Percentiles rank a stretch among this genome's conserved stretches.
phyloP scores from a whole-genome alignment of 768 basidiomycete species.

The Russula olivacea region DNA sequence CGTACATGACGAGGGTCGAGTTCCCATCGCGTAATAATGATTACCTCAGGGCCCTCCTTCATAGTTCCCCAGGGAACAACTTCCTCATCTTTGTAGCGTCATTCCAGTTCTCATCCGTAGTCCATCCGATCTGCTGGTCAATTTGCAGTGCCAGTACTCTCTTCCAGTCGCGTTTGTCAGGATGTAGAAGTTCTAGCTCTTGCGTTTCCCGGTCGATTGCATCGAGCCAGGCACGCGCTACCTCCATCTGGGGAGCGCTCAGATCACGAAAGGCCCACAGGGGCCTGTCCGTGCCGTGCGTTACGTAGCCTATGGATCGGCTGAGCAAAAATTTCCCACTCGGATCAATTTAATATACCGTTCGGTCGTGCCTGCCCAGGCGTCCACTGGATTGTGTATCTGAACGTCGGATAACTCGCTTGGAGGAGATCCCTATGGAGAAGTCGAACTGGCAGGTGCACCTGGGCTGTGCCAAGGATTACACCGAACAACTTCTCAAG shows the following conservation, averaged over 20 bases:
- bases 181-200: slow-evolving; percentile 36
- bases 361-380: slow-evolving; percentile 51
- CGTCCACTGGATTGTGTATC: slow-evolving; percentile 67
- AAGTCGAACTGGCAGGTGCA: slow-evolving; percentile 60
- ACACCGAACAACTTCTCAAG: slow-evolving; percentile 48
- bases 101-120: slow-evolving; percentile 49
- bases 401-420: slow-evolving; percentile 54
- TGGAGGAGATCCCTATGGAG: slow-evolving; percentile 53
- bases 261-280: slow-evolving; percentile 60
- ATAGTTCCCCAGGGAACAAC: slow-evolving; percentile 31
- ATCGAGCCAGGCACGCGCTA: slow-evolving; percentile 54
- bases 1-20: not conserved
- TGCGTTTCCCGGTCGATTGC: slow-evolving; percentile 42
- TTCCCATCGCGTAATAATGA: not conserved
- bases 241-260: slow-evolving; percentile 37
- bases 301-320: slow-evolving; percentile 50
- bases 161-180: slow-evolving; percentile 25
- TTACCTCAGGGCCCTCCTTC: slow-evolving; percentile 24
- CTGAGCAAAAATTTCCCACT: not conserved
- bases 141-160: slow-evolving; percentile 45
- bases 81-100: slow-evolving; percentile 38
- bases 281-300: slow-evolving; percentile 59
- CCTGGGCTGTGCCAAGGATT: slow-evolving; percentile 55
- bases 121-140: slow-evolving; percentile 51
- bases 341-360: slow-evolving; percentile 37